Percentiles rank a stretch among this genome's conserved stretches.
These are phyloP conservation scores for Arthrobotrys iridis DNA, from an alignment of 2,329 filamentous ascomycete genomes.

Conservation along the genomic window DNA sequence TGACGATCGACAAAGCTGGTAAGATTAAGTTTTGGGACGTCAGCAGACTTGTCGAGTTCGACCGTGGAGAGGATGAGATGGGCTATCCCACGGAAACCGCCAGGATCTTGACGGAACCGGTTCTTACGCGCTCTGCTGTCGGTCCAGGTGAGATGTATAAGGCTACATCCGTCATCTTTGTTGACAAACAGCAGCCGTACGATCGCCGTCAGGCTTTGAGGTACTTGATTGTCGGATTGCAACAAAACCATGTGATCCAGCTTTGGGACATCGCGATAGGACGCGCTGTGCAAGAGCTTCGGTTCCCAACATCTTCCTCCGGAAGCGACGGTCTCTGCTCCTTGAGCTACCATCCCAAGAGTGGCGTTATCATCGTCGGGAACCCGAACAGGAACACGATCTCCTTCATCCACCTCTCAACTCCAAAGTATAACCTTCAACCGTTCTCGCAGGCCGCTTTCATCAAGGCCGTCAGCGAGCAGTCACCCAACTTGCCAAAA, in stretches of 20 bases:
- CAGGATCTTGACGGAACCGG: slow-evolving; percentile 82
- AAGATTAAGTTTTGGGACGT: slow-evolving; percentile 99
- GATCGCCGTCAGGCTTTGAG: slow-evolving; percentile 87
- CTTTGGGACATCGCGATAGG: slow-evolving; percentile 96
- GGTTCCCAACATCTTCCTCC: slow-evolving; percentile 93
- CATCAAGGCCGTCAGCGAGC: slow-evolving; percentile 78
- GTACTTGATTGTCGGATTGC: slow-evolving; percentile 97
- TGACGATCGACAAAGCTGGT: slow-evolving; percentile 95
- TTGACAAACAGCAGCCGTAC: slow-evolving; percentile 95
- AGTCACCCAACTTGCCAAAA: slow-evolving; percentile 77
- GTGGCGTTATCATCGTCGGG: slow-evolving; percentile 92
- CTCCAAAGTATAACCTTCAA: slow-evolving; percentile 85
- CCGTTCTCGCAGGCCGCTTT: slow-evolving; percentile 87
- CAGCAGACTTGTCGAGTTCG: slow-evolving; percentile 72
- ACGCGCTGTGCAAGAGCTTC: slow-evolving; percentile 96
- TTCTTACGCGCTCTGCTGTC: slow-evolving; percentile 87
- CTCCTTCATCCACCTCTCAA: slow-evolving; percentile 95
- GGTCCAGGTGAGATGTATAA: slow-evolving; percentile 91
- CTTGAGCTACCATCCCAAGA: slow-evolving; percentile 89
- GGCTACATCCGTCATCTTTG: slow-evolving; percentile 93
- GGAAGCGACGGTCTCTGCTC: slow-evolving; percentile 93
- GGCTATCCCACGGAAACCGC: slow-evolving; percentile 62
- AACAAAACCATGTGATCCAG: slow-evolving; percentile 98
- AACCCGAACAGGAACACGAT: slow-evolving; percentile 97
- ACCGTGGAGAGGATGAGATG: slow-evolving; percentile 62